These are phyloP conservation scores for Annulohypoxylon stygium DNA, from an alignment of 495 filamentous ascomycete genomes.

Conservation along the genomic window DNA sequence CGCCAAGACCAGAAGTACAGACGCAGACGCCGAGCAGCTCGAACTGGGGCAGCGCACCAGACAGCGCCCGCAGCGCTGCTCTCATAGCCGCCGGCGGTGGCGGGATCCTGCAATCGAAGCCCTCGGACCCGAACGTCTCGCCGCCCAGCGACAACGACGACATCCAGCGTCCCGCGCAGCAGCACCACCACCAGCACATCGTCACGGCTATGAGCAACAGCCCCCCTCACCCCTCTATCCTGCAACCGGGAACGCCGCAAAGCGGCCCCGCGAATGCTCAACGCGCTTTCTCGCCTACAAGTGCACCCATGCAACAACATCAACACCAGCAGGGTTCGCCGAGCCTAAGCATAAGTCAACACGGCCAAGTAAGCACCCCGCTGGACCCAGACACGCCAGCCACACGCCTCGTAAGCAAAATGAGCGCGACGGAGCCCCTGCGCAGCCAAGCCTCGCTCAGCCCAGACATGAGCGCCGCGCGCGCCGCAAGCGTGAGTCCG, in stretches of 20 bases:
- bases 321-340: background rate
- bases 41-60: constrained; percentile 44
- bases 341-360: background rate
- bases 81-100: background rate
- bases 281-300: constrained; percentile 20
- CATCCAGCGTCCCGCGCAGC: constrained; percentile 2
- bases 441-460: constrained; percentile 40
- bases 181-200: constrained; percentile 42
- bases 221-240: background rate
- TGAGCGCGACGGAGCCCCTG: constrained; percentile 11
- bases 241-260: constrained; percentile 22
- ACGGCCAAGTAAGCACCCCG: background rate
- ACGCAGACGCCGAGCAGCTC: constrained; percentile 35
- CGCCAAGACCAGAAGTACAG: constrained; percentile 18
- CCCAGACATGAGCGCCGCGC: constrained; percentile 49
- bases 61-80: constrained; percentile 22
- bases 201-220: constrained; percentile 38
- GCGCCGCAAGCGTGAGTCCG: constrained; percentile 53
- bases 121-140: constrained; percentile 31
- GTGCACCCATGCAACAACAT: background rate
- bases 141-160: constrained; percentile 33
- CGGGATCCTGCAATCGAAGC: constrained; percentile 18
- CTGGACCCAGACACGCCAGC: constrained; percentile 35
- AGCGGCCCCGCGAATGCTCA: background rate
- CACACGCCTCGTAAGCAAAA: constrained; percentile 43